These are phyloP conservation scores for Glomus cerebriforme DNA, from an alignment of 192 early-diverging fungal genomes.

Conservation along the genomic window DNA sequence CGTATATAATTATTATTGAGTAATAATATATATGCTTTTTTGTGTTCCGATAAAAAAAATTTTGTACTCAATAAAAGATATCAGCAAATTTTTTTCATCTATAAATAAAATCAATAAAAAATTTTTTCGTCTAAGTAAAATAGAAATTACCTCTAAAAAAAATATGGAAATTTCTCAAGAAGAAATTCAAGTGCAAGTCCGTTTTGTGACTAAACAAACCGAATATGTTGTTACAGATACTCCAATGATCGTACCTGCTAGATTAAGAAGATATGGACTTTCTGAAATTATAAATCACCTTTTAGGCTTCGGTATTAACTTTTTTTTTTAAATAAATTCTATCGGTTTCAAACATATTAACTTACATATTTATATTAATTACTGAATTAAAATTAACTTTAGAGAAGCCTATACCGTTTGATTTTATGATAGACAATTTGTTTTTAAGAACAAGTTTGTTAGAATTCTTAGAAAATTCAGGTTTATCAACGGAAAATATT, in stretches of 20 bases:
- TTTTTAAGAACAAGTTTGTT: conserved; percentile 79
- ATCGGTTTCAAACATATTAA: neutral
- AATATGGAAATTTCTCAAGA: conserved; percentile 40
- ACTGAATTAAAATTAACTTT: too few relatives aligned
- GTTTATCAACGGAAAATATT: conserved; percentile 79
- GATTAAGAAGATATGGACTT: conserved; percentile 83
- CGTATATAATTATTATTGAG: too few relatives aligned
- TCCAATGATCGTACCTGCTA: conserved; percentile 84
- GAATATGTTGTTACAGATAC: conserved; percentile 80
- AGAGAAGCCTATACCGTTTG: conserved; percentile 84
- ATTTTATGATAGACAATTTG: conserved; percentile 92
- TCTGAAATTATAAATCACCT: conserved; percentile 95
- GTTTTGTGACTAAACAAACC: conserved; percentile 74
- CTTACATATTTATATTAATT: neutral
- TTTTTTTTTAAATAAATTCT: neutral
- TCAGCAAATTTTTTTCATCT: neutral
- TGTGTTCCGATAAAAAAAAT: too few relatives aligned
- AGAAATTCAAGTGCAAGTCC: conserved; percentile 77
- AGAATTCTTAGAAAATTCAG: conserved; percentile 68
- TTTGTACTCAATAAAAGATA: too few relatives aligned
- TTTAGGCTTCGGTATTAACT: conserved; percentile 47
- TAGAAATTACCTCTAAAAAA: neutral
- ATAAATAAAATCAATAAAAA: too few relatives aligned
- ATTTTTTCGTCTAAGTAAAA: too few relatives aligned
- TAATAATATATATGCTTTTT: too few relatives aligned